Evolutionary conservation across 208 protist genomes (phyloP).

Genomic region (Trypanosoma avium): DNA sequence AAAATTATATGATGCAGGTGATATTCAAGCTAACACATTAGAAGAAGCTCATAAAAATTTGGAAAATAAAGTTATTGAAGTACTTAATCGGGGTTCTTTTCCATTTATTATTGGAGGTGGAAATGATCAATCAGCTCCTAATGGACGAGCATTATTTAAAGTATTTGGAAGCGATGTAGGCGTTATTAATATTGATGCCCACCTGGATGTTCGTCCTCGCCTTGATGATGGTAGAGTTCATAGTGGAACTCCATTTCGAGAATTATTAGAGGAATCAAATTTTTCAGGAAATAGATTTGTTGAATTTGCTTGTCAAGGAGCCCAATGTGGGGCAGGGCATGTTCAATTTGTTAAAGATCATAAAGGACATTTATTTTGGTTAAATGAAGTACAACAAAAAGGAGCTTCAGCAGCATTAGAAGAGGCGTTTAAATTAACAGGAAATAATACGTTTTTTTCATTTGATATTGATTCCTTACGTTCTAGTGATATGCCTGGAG

Average conservation of each 20-base stretch:
- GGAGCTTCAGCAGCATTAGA: slow-evolving; percentile 12
- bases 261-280: slow-evolving; percentile 40
- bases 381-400: slow-evolving; percentile 25
- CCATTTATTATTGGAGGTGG: slow-evolving; percentile 81
- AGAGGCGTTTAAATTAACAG: slow-evolving; percentile 26
- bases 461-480: slow-evolving; percentile 73
- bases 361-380: slow-evolving; percentile 42
- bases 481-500: slow-evolving; percentile 48
- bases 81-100: slow-evolving; percentile 27
- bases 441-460: slow-evolving; percentile 61
- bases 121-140: slow-evolving; percentile 72
- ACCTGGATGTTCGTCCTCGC: slow-evolving; percentile 72
- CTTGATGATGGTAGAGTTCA: slow-evolving; percentile 37
- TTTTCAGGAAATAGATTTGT: slow-evolving; percentile 43
- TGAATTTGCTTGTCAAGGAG: slow-evolving; percentile 77
- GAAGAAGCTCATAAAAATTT: slow-evolving; percentile 43
- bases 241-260: slow-evolving; percentile 68
- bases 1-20: slow-evolving; percentile 43
- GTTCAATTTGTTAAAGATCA: slow-evolving; percentile 47
- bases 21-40: slow-evolving; percentile 35
- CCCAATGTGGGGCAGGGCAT: slow-evolving; percentile 58
- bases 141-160: slow-evolving; percentile 45
- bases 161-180: slow-evolving; percentile 25
- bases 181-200: slow-evolving; percentile 82
- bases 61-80: slow-evolving; percentile 22